These are phyloP conservation scores for Termitomyces titanicus DNA, from an alignment of 768 basidiomycete genomes.

Conservation along the genomic window DNA sequence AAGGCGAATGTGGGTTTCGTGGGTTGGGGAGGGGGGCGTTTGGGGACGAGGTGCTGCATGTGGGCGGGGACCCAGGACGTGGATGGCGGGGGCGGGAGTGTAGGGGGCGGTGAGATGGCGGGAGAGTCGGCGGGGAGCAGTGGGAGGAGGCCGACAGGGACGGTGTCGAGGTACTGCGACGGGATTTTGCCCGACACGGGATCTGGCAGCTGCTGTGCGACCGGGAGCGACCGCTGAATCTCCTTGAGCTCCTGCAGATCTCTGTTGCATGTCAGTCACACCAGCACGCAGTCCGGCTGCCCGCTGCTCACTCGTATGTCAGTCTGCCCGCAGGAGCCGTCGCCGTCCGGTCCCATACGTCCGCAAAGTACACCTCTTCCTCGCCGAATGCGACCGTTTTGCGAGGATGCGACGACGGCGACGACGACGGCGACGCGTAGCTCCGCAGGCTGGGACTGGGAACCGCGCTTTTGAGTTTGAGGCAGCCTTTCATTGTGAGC, in stretches of 20 bases:
- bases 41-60: slow-evolving; percentile 29
- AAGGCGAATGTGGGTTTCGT: slow-evolving; percentile 30
- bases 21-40: slow-evolving; percentile 15
- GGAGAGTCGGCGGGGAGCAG: slow-evolving; percentile 45
- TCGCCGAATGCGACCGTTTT: slow-evolving; percentile 66
- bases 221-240: slow-evolving; percentile 61
- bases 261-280: slow-evolving; percentile 27
- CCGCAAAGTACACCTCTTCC: slow-evolving; percentile 61
- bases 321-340: slow-evolving; percentile 58
- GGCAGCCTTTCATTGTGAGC: slow-evolving; percentile 34
- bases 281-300: slow-evolving; percentile 5
- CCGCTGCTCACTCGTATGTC: slow-evolving; percentile 59
- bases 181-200: slow-evolving; percentile 34
- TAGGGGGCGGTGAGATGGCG: too few relatives aligned
- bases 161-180: slow-evolving; percentile 42
- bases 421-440: slow-evolving; percentile 22
- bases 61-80: slow-evolving; percentile 20
- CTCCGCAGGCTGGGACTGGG: too few relatives aligned
- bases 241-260: slow-evolving; percentile 68
- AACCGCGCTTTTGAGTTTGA: too few relatives aligned
- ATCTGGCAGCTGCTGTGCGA: slow-evolving; percentile 49
- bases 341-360: slow-evolving; percentile 81
- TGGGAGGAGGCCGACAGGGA: slow-evolving; percentile 64
- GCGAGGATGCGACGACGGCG: slow-evolving; percentile 18
- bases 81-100: slow-evolving; percentile 9